Conservation (phyloP, 345 rosid species). For the Excoecaria agallocha region DNA sequence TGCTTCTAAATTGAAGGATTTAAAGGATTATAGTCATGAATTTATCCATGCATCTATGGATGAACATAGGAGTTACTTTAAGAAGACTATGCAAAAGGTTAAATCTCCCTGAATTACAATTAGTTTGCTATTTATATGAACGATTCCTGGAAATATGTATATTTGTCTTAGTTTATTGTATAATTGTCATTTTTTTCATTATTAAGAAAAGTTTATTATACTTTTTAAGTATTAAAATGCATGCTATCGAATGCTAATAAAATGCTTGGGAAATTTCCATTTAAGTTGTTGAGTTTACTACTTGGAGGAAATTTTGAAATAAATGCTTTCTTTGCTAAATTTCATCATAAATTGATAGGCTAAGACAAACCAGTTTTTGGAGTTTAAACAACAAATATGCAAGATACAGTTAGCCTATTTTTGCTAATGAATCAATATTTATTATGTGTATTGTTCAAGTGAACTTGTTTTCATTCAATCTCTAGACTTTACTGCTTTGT, state of each 20-base stretch:
- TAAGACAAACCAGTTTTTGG: background rate
- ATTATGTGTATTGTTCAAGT: background rate
- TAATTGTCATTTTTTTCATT: background rate
- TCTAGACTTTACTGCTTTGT: background rate
- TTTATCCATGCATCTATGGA: too few relatives aligned
- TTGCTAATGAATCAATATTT: background rate
- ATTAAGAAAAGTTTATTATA: too few relatives aligned
- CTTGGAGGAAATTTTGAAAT: background rate
- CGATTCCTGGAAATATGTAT: too few relatives aligned
- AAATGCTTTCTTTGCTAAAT: too few relatives aligned
- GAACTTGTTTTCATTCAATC: background rate
- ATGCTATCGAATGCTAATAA: background rate
- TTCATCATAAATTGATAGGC: background rate
- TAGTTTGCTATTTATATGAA: too few relatives aligned
- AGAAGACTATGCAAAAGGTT: too few relatives aligned
- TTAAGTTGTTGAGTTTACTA: background rate
- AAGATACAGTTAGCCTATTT: background rate
- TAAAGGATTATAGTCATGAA: too few relatives aligned
- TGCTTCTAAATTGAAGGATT: too few relatives aligned
- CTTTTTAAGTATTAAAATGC: background rate
- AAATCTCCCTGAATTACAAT: too few relatives aligned
- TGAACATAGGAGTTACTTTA: too few relatives aligned
- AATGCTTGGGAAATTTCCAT: background rate
- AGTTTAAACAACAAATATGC: background rate
- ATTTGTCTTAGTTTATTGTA: constrained; percentile 4